phyloP scores from a whole-genome alignment of 805 yeast species.

The Lachancea cidri region DNA sequence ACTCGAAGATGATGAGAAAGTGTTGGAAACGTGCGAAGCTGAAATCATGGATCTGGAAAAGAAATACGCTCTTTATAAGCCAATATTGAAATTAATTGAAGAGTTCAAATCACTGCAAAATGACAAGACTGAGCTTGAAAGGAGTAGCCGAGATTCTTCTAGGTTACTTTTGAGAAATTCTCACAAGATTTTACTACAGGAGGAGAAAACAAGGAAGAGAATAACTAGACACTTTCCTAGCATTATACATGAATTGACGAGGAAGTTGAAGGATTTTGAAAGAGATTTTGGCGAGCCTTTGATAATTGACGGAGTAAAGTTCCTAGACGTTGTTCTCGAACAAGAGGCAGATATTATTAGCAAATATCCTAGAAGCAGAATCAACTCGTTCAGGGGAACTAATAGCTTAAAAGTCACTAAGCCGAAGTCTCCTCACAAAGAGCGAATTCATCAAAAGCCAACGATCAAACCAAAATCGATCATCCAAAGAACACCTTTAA shows the following conservation, averaged over 20 bases:
- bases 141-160: conserved; percentile 73
- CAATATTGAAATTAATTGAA: conserved; percentile 51
- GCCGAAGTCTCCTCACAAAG: conserved; percentile 4
- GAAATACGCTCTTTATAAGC: conserved; percentile 46
- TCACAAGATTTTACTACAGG: conserved; percentile 72
- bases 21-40: conserved; percentile 57
- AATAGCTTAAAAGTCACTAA: neutral
- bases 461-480: conserved; percentile 1
- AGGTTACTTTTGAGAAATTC: conserved; percentile 70
- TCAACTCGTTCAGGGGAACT: conserved; percentile 9
- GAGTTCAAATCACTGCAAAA: conserved; percentile 49
- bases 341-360: conserved; percentile 31
- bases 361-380: conserved; percentile 32
- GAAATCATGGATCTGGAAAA: conserved; percentile 51
- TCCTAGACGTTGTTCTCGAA: conserved; percentile 24
- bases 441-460: neutral
- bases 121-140: conserved; percentile 60
- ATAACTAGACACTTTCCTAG: conserved; percentile 66
- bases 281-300: conserved; percentile 35
- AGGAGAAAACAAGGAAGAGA: conserved; percentile 69
- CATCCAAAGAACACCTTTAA: conserved; percentile 3
- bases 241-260: conserved; percentile 47
- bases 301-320: conserved; percentile 21
- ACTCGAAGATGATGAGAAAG: conserved; percentile 48
- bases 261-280: conserved; percentile 47